phyloP scores from a whole-genome alignment of 2,329 filamentous ascomycete species.

The Aspergillus novofumigatus region DNA sequence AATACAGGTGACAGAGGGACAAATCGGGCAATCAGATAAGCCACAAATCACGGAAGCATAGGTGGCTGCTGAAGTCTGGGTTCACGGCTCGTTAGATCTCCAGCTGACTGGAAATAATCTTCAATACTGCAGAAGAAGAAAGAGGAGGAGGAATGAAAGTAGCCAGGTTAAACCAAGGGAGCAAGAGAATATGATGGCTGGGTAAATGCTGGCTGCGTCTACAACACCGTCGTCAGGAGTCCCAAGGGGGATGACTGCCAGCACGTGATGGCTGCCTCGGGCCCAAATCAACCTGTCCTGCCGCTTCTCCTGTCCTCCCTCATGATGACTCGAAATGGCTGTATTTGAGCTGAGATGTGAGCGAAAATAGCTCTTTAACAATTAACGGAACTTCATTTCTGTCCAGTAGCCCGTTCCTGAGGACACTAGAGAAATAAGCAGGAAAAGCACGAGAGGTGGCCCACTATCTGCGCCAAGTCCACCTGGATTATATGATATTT shows the following conservation, averaged over 20 bases:
- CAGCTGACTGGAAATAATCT: background rate
- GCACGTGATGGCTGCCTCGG: conserved; percentile 1
- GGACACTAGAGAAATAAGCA: no score
- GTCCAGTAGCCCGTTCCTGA: no score
- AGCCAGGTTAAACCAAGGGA: background rate
- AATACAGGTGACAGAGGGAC: background rate
- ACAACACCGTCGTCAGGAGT: background rate
- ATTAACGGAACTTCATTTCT: no score
- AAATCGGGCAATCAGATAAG: background rate
- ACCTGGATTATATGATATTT: no score
- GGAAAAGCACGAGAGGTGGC: no score
- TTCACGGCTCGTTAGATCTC: background rate
- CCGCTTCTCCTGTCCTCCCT: background rate
- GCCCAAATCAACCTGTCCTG: background rate
- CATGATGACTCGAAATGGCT: background rate
- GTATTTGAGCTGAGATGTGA: background rate
- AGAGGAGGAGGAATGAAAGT: background rate
- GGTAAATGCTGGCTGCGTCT: background rate
- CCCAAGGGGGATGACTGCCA: background rate
- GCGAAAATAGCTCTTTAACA: no score
- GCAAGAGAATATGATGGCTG: background rate
- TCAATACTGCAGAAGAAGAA: background rate
- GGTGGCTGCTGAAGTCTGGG: background rate
- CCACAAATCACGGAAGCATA: background rate
- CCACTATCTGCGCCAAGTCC: no score